phyloP scores from a whole-genome alignment of 1,284 basidiomycete species.

The Fomitopsis betulina region DNA sequence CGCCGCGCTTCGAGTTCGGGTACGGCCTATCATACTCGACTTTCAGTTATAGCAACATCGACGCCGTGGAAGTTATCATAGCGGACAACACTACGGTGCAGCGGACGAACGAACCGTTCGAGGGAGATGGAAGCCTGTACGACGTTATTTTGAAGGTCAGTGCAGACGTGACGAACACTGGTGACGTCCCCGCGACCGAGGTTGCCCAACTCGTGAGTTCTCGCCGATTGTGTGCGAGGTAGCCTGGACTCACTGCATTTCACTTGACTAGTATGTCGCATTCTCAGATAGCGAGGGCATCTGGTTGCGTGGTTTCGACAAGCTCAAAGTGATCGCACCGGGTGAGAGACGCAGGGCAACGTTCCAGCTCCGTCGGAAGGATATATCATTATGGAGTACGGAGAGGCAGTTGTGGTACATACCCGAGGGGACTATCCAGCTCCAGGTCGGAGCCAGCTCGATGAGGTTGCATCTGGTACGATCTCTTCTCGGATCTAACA shows the following conservation, averaged over 20 bases:
- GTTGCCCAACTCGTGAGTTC: constrained; percentile 11
- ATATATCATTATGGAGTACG: not conserved
- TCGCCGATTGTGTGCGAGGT: not conserved
- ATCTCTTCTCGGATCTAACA: too few species aligned
- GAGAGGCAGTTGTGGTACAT: not conserved
- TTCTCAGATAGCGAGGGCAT: not conserved
- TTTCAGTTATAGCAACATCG: constrained; percentile 33
- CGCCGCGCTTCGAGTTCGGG: constrained; percentile 36
- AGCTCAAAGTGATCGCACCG: not conserved
- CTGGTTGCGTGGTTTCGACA: not conserved
- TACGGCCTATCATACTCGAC: constrained; percentile 39
- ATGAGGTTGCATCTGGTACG: not conserved
- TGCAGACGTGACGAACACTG: constrained; percentile 33
- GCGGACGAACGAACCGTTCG: constrained; percentile 19
- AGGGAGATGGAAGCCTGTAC: constrained; percentile 25
- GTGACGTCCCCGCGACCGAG: constrained; percentile 30
- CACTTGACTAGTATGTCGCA: not conserved
- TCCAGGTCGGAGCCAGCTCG: not conserved
- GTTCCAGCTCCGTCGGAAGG: not conserved
- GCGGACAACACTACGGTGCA: not conserved
- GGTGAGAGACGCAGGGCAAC: not conserved
- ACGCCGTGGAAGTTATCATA: not conserved
- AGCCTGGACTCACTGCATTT: not conserved
- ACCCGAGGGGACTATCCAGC: not conserved
- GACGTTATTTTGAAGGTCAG: constrained; percentile 15